Percentiles rank a stretch among this genome's conserved stretches.
Conservation (phyloP, 208 protist genomes). For the Angomonas deanei region DNA sequence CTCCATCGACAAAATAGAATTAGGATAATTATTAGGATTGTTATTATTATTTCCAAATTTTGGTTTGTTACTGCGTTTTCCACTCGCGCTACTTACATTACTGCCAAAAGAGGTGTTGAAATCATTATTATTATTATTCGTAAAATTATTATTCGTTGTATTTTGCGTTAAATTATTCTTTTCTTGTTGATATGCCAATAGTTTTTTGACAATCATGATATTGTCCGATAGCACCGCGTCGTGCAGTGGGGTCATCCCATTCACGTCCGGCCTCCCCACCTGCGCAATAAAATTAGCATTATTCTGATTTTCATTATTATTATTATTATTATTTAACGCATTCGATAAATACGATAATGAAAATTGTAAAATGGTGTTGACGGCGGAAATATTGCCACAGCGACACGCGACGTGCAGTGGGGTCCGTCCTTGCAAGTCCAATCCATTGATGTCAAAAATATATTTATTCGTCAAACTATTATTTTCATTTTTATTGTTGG, state of each 20-base stretch:
- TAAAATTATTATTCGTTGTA: background rate
- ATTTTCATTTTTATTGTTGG: background rate
- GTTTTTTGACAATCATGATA: background rate
- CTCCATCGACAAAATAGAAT: background rate
- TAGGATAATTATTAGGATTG: background rate
- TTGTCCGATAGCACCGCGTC: slow-evolving; percentile 59
- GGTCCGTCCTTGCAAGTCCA: slow-evolving; percentile 69
- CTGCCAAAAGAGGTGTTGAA: background rate
- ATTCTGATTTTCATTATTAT: background rate
- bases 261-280: slow-evolving; percentile 34
- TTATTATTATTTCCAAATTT: background rate
- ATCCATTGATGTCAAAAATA: slow-evolving; percentile 63
- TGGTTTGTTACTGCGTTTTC: background rate
- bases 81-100: background rate
- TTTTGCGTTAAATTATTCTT: background rate
- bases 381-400: slow-evolving; percentile 51
- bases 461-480: background rate
- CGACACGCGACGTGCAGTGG: slow-evolving; percentile 79
- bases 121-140: too few species aligned
- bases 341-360: slow-evolving; percentile 16
- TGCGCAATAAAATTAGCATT: slow-evolving; percentile 14
- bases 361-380: slow-evolving; percentile 10
- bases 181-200: background rate
- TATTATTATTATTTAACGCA: slow-evolving; percentile 7
- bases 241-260: slow-evolving; percentile 73